Conservation (phyloP, 2,329 filamentous ascomycete species). For the Epichloe uncinata region DNA sequence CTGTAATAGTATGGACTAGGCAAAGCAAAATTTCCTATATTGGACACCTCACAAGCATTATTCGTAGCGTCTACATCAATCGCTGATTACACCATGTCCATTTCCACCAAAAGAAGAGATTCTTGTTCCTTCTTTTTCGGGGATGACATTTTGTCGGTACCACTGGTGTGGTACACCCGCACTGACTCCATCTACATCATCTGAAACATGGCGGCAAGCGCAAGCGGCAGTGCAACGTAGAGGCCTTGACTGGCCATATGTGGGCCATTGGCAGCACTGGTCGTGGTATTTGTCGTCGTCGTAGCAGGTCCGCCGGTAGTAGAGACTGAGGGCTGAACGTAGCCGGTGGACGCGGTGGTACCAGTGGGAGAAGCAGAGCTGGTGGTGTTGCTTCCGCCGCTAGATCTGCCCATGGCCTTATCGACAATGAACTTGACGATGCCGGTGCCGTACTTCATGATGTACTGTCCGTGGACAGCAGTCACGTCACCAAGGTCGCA, state of each 20-base stretch:
- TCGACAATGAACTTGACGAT: constrained; percentile 23
- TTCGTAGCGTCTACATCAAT: no score
- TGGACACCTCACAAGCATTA: no score
- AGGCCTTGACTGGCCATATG: not conserved
- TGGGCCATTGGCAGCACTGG: not conserved
- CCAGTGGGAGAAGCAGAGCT: not conserved
- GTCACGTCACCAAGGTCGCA: constrained; percentile 21
- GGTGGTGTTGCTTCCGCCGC: constrained; percentile 2
- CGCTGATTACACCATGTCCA: no score
- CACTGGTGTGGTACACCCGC: not conserved
- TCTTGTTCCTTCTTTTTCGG: not conserved
- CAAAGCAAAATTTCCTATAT: no score
- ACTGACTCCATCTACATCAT: not conserved
- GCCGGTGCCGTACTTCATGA: constrained; percentile 20
- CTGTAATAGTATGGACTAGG: no score
- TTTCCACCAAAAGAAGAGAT: no score
- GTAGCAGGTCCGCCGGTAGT: not conserved
- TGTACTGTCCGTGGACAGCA: constrained; percentile 22
- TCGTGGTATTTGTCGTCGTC: constrained; percentile 1
- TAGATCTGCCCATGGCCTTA: constrained; percentile 11
- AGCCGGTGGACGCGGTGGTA: not conserved
- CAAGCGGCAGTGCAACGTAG: constrained; percentile 1
- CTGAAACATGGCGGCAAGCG: constrained; percentile 1
- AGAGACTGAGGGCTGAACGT: not conserved
- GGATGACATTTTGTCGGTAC: no score